Evolutionary conservation across 2,329 filamentous ascomycete species (phyloP).

Genomic region (Didymellaceae sp.): DNA sequence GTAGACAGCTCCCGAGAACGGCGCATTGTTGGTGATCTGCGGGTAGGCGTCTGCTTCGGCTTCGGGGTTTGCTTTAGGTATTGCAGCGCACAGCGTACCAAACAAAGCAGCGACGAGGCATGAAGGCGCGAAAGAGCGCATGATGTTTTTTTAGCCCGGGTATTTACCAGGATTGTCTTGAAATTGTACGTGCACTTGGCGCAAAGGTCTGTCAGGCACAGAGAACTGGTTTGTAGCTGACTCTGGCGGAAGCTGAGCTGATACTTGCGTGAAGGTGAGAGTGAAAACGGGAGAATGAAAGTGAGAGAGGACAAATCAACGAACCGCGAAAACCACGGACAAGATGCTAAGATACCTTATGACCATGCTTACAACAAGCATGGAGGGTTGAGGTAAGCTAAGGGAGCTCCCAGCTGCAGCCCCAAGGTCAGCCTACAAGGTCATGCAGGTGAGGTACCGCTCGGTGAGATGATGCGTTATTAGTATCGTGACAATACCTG

Average conservation of each 20-base stretch:
- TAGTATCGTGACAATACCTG: slow-evolving; percentile 12
- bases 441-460: slow-evolving; percentile 33
- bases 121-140: slow-evolving; percentile 5
- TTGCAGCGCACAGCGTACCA: slow-evolving; percentile 25
- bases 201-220: too few relatives aligned
- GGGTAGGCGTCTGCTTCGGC: slow-evolving; percentile 36
- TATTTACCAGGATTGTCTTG: too few relatives aligned
- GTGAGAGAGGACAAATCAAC: slow-evolving; percentile 7
- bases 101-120: background rate
- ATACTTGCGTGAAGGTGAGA: too few relatives aligned
- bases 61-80: slow-evolving; percentile 36
- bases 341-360: slow-evolving; percentile 32
- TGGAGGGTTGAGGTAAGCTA: slow-evolving; percentile 32
- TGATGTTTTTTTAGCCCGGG: background rate
- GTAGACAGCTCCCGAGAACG: slow-evolving; percentile 50
- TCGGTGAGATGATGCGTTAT: slow-evolving; percentile 30
- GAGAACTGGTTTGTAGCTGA: too few relatives aligned
- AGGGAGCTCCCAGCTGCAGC: slow-evolving; percentile 37
- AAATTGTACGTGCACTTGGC: too few relatives aligned
- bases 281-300: background rate
- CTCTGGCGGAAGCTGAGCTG: too few relatives aligned
- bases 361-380: slow-evolving; percentile 30
- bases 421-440: slow-evolving; percentile 38
- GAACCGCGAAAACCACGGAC: slow-evolving; percentile 9
- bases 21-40: slow-evolving; percentile 47